Conservation (phyloP, 345 rosid species). For the Anastatica hierochuntica region DNA sequence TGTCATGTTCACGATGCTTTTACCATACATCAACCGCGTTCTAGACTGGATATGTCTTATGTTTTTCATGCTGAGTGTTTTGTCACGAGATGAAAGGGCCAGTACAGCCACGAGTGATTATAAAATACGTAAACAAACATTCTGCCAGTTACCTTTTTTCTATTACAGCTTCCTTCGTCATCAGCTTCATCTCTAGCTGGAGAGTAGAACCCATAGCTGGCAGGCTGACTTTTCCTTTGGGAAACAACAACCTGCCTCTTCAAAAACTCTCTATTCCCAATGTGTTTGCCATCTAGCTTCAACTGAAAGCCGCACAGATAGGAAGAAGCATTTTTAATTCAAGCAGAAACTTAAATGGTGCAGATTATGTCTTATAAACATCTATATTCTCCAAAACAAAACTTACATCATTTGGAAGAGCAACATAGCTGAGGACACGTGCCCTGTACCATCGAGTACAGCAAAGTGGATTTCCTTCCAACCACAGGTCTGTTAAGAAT, state of each 20-base stretch:
- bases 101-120: neutral
- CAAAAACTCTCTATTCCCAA: constrained; percentile 80
- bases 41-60: neutral
- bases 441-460: constrained; percentile 88
- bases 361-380: neutral
- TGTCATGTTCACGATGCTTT: neutral
- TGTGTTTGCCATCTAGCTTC: constrained; percentile 70
- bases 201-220: constrained; percentile 83
- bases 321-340: neutral
- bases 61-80: neutral
- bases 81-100: neutral
- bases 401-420: constrained; percentile 58
- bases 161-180: constrained; percentile 44
- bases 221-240: constrained; percentile 73
- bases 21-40: neutral
- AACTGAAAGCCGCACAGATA: constrained; percentile 43
- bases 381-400: neutral
- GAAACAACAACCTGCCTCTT: constrained; percentile 79
- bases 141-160: constrained; percentile 46
- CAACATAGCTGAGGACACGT: constrained; percentile 72
- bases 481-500: constrained; percentile 63
- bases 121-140: neutral
- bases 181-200: constrained; percentile 70
- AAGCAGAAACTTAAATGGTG: constrained; percentile 2
- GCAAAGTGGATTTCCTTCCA: constrained; percentile 97